Percentiles rank a stretch among this genome's conserved stretches.
Conservation (phyloP, 139 green algal genomes). For the Micractinium conductrix region DNA sequence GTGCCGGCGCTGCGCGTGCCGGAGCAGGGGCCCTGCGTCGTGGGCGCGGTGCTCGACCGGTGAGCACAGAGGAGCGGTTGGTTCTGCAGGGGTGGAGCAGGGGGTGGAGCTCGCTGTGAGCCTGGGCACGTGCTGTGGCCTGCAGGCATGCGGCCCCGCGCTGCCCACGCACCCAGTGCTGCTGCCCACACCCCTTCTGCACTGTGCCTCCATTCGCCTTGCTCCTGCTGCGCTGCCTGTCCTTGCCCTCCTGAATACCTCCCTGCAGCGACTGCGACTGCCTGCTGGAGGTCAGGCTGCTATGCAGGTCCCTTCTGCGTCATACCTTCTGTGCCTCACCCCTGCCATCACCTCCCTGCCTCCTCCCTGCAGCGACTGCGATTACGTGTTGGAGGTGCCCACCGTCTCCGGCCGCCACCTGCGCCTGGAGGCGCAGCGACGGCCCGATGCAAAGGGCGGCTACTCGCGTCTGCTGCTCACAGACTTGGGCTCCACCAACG, state of each 20-base stretch:
- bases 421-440: constrained; percentile 44
- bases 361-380: constrained; percentile 26
- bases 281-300: constrained; percentile 30
- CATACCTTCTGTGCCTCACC: neutral
- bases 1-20: constrained; percentile 14
- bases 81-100: neutral
- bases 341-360: neutral
- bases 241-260: neutral
- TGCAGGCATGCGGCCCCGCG: no score
- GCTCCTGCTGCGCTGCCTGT: neutral
- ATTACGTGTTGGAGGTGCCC: constrained; percentile 50
- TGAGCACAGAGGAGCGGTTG: neutral
- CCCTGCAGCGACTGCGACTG: constrained; percentile 34
- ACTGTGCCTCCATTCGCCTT: neutral
- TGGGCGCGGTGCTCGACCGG: constrained; percentile 11
- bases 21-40: constrained; percentile 14
- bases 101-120: neutral
- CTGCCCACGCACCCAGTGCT: neutral
- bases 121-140: no score
- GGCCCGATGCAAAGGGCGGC: neutral
- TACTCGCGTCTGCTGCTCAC: constrained; percentile 37
- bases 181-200: neutral
- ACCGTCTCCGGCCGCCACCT: constrained; percentile 47
- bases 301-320: neutral
- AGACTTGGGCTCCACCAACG: constrained; percentile 51